Percentiles rank a stretch among this genome's conserved stretches.
phyloP scores from a whole-genome alignment of 306 rosid genomes.

The Cucurbita pepo region DNA sequence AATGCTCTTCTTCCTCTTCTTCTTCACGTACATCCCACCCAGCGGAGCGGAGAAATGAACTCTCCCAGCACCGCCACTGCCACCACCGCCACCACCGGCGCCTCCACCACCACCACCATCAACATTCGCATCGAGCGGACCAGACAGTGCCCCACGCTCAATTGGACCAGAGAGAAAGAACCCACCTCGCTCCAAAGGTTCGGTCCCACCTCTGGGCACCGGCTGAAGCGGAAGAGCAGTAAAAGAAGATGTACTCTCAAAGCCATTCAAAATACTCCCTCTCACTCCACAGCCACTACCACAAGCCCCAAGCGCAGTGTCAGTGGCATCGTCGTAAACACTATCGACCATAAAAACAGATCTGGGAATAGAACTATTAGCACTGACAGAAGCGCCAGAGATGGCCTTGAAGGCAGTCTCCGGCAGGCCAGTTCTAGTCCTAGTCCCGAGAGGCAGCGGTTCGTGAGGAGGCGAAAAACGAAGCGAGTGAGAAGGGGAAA shows the following conservation, averaged over 20 bases:
- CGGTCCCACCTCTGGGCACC: constrained; percentile 46
- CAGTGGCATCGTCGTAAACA: constrained; percentile 36
- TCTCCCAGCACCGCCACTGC: not conserved
- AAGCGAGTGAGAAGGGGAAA: constrained; percentile 65
- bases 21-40: constrained; percentile 39
- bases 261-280: constrained; percentile 55
- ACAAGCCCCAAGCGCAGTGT: constrained; percentile 13
- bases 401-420: constrained; percentile 71
- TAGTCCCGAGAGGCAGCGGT: not conserved
- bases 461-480: constrained; percentile 78
- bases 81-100: not conserved
- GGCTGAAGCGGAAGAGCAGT: constrained; percentile 79
- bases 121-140: constrained; percentile 47
- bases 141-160: constrained; percentile 75
- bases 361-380: constrained; percentile 66
- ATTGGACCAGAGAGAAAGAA: constrained; percentile 92
- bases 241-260: constrained; percentile 73
- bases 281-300: constrained; percentile 21
- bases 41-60: constrained; percentile 84
- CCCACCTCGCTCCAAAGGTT: constrained; percentile 54
- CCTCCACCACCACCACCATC: not conserved
- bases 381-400: constrained; percentile 96
- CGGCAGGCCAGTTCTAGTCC: constrained; percentile 34
- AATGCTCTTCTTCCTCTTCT: constrained; percentile 52
- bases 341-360: constrained; percentile 58